phyloP scores from a whole-genome alignment of 2,329 filamentous ascomycete genomes.

The Fusarium stilboides region DNA sequence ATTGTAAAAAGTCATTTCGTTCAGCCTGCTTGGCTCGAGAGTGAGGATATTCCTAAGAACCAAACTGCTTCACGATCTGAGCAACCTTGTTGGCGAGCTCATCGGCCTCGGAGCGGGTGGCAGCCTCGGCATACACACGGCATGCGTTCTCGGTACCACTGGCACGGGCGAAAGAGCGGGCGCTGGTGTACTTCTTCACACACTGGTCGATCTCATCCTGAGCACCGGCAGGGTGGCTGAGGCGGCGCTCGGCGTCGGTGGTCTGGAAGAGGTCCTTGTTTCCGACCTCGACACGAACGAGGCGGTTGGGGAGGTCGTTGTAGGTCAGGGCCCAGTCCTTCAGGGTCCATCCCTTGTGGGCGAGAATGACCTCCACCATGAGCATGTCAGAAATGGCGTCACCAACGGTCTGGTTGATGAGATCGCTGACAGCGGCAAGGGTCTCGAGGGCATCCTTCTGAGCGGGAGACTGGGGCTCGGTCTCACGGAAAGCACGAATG shows the following conservation, averaged over 20 bases:
- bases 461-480: slow-evolving; percentile 89
- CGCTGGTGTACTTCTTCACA: slow-evolving; percentile 92
- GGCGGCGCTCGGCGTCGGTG: slow-evolving; percentile 90
- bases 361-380: slow-evolving; percentile 94
- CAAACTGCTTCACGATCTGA: slow-evolving; percentile 76
- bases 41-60: slow-evolving; percentile 48
- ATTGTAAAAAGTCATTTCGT: slow-evolving; percentile 31
- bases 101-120: slow-evolving; percentile 89
- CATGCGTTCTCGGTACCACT: slow-evolving; percentile 97
- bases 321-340: slow-evolving; percentile 95
- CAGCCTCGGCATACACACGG: slow-evolving; percentile 95
- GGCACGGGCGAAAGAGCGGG: slow-evolving; percentile 90
- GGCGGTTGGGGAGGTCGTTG: slow-evolving; percentile 91
- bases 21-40: slow-evolving; percentile 11
- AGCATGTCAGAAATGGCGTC: slow-evolving; percentile 97
- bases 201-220: slow-evolving; percentile 90
- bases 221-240: slow-evolving; percentile 83
- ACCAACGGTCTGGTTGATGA: slow-evolving; percentile 98
- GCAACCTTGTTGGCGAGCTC: slow-evolving; percentile 90
- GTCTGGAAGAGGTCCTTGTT: slow-evolving; percentile 93
- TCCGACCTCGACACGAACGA: slow-evolving; percentile 91
- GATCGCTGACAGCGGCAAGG: slow-evolving; percentile 84
- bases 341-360: slow-evolving; percentile 92
- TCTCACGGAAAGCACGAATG: slow-evolving; percentile 81
- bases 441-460: slow-evolving; percentile 92